phyloP scores from a whole-genome alignment of 352 stramenopile genomes.

The Phytopythium oedochilum region DNA sequence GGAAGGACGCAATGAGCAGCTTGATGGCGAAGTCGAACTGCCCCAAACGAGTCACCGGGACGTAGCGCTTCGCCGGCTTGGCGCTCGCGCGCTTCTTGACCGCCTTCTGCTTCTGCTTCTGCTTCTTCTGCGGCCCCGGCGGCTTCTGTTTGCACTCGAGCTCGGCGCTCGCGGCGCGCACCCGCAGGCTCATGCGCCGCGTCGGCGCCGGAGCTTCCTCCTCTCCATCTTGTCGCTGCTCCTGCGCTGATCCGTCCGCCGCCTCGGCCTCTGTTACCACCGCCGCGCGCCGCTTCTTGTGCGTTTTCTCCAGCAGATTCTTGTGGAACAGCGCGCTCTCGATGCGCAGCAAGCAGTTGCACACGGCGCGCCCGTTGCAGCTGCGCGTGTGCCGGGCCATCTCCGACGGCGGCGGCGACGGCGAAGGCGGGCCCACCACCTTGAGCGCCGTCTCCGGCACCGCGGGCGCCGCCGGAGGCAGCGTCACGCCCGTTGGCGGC shows the following conservation, averaged over 20 bases:
- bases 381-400: conserved; percentile 46
- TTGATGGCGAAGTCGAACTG: conserved; percentile 51
- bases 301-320: conserved; percentile 37
- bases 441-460: conserved; percentile 6
- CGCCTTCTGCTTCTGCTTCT: conserved; percentile 1
- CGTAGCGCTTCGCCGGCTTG: conserved; percentile 1
- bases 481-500: background rate
- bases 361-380: conserved; percentile 61
- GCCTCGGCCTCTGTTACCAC: background rate
- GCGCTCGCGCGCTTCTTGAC: background rate
- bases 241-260: background rate
- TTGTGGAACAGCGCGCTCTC: conserved; percentile 70
- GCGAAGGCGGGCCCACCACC: background rate
- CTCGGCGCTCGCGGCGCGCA: background rate
- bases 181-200: background rate
- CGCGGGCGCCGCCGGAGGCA: background rate
- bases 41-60: conserved; percentile 38
- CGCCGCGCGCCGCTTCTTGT: conserved; percentile 30
- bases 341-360: conserved; percentile 60
- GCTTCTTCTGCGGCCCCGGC: background rate
- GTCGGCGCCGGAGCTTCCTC: background rate
- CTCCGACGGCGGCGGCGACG: background rate
- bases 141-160: background rate
- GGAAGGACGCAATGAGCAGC: conserved; percentile 34
- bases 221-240: background rate